Evolutionary conservation across 2,329 filamentous ascomycete species (phyloP), one percentile per base, ranked within the genome.

Genomic region (Cladophialophora yegresii): DNA sequence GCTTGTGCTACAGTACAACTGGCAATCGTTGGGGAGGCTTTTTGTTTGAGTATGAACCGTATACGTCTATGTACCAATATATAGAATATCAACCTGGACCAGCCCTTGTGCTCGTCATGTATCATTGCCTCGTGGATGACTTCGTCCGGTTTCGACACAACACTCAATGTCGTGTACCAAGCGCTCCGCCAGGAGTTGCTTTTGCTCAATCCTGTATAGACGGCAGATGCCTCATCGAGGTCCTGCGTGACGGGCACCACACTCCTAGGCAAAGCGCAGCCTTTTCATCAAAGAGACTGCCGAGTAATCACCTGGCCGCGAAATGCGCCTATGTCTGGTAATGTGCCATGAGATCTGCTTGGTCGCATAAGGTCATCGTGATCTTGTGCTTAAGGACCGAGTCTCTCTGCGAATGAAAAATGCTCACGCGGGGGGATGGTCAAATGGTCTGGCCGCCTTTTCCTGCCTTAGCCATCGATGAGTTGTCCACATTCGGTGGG

Each of bases 41-140:
- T 56, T 54, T 58, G 54, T 62, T 45, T 57, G 30, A 61, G 58
- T 61, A 61, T 23, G 30, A 33, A 54, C 12, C 30, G n/a, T 51
- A 13, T 58, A 54, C 55, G 53, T 58, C 54, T 62, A 59, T 67
- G 61, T 67, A 67, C 54, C 54, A 64, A 43, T 16, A 54, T 54
- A 54, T 54, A 54, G 51, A 54, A 28, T 22, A 50, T 50, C 23
- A 28, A 49, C 16, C 5, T 23, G 26, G 22, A 43, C 16, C 36
- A 43, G 36, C 36, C 16, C 36, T 16, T 43, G 36, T 43, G 36
- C 36, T n/a, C n/a, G 36, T 43, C 16, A n/a, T 43, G 8, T 43
- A n/a, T 43, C 16, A n/a, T 16, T 43, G 13, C 36, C 8, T 43
- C 5, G n/a, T 43, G n/a, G 36, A 16, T 43, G 36, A n/a, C 4